Conservation (phyloP, 192 early-diverging fungal species). For the Spizellomyces sp. region DNA sequence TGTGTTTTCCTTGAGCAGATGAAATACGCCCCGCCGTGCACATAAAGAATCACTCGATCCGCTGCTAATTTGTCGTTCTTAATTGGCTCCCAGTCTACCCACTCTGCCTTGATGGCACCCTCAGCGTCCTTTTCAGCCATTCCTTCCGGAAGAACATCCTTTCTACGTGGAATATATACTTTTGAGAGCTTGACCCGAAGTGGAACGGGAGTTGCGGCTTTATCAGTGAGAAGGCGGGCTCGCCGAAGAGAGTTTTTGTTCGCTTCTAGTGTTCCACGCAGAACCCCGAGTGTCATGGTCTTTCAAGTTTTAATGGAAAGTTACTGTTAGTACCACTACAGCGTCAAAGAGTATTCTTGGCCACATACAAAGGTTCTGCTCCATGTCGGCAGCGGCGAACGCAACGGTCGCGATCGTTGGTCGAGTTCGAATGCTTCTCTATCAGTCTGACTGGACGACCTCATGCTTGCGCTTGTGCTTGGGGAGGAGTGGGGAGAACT, state of each 20-base stretch:
- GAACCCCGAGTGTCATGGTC: conserved; percentile 19
- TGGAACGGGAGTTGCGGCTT: conserved; percentile 32
- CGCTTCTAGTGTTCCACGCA: conserved; percentile 16
- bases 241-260: conserved; percentile 17
- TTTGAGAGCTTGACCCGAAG: conserved; percentile 24
- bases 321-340: not conserved
- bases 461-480: too few relatives aligned
- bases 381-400: conserved; percentile 25
- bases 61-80: conserved; percentile 5
- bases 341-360: not conserved
- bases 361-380: conserved; percentile 24
- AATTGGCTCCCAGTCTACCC: conserved; percentile 34
- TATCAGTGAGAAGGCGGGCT: conserved; percentile 22
- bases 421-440: not conserved
- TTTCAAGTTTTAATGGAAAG: not conserved
- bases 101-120: conserved; percentile 46
- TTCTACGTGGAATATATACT: conserved; percentile 36
- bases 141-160: conserved; percentile 32
- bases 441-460: too few relatives aligned
- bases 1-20: conserved; percentile 41
- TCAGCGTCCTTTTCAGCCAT: conserved; percentile 26
- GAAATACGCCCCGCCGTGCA: conserved; percentile 69
- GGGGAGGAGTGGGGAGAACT: too few relatives aligned
- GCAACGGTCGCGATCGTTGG: conserved; percentile 8
- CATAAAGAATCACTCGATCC: conserved; percentile 67